phyloP scores from a whole-genome alignment of 495 filamentous ascomycete species.

The Penicillium lividum region DNA sequence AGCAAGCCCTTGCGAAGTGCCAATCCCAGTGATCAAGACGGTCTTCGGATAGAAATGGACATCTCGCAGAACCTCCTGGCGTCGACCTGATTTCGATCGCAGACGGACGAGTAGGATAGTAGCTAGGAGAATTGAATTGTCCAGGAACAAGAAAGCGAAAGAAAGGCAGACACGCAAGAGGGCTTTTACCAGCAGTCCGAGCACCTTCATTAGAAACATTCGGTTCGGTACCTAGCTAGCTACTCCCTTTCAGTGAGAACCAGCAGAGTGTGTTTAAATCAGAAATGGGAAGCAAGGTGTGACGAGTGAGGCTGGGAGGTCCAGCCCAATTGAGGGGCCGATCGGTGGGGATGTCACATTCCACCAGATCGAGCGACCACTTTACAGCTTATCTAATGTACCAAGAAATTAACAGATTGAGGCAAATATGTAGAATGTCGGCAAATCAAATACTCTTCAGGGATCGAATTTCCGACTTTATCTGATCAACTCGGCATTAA shows the following conservation, averaged over 20 bases:
- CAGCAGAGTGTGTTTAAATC: neutral
- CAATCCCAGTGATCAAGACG: conserved; percentile 70
- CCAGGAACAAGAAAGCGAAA: conserved; percentile 54
- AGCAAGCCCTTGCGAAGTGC: conserved; percentile 65
- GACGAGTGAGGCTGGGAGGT: neutral
- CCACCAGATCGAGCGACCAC: neutral
- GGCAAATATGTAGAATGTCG: neutral
- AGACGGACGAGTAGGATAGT: conserved; percentile 28
- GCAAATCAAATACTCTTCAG: neutral
- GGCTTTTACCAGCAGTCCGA: conserved; percentile 9
- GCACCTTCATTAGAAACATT: conserved; percentile 11
- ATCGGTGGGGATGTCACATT: neutral
- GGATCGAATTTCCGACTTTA: conserved; percentile 13
- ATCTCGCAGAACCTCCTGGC: conserved; percentile 31
- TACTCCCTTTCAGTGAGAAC: too few relatives aligned
- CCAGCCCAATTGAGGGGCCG: conserved; percentile 10
- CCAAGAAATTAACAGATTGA: too few relatives aligned
- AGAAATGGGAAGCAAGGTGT: neutral
- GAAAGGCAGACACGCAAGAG: conserved; percentile 23
- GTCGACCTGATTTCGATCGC: conserved; percentile 16
- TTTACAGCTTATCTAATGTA: neutral
- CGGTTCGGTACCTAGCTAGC: neutral
- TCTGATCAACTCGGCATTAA: conserved; percentile 6
- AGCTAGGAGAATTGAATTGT: conserved; percentile 49
- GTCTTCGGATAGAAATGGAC: conserved; percentile 55